These are phyloP conservation scores for Erodium trifolium DNA, from an alignment of 441 rosid species.

Conservation along the genomic window DNA sequence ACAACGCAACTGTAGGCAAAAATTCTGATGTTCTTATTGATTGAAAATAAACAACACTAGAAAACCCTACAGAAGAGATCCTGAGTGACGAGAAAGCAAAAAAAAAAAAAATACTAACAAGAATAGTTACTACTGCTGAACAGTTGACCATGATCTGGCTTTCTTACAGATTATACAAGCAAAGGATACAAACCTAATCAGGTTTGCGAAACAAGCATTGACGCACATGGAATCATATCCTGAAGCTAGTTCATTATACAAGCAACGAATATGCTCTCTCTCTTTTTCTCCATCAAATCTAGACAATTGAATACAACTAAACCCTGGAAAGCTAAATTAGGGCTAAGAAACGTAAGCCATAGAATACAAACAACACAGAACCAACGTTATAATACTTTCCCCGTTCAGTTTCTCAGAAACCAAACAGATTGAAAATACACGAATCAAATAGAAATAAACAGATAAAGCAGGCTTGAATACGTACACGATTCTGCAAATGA, in stretches of 20 bases:
- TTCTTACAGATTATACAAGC: background rate
- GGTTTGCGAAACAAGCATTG: slow-evolving; percentile 2
- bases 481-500: too few relatives aligned
- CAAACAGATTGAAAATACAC: background rate
- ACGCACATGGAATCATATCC: slow-evolving; percentile 4
- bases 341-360: background rate
- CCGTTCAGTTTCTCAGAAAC: background rate
- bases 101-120: background rate
- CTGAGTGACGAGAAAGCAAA: background rate
- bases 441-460: background rate
- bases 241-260: background rate
- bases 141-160: background rate
- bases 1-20: background rate
- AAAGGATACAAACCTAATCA: background rate
- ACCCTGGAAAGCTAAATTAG: background rate
- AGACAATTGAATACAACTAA: background rate
- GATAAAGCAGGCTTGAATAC: too few relatives aligned
- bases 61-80: background rate
- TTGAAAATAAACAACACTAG: background rate
- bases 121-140: background rate
- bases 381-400: background rate
- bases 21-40: background rate
- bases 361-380: background rate
- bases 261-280: background rate
- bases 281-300: background rate